Base-by-base conservation (phyloP, 805 yeast genomes). In the Kluyveromyces wickerhamii region DNA sequence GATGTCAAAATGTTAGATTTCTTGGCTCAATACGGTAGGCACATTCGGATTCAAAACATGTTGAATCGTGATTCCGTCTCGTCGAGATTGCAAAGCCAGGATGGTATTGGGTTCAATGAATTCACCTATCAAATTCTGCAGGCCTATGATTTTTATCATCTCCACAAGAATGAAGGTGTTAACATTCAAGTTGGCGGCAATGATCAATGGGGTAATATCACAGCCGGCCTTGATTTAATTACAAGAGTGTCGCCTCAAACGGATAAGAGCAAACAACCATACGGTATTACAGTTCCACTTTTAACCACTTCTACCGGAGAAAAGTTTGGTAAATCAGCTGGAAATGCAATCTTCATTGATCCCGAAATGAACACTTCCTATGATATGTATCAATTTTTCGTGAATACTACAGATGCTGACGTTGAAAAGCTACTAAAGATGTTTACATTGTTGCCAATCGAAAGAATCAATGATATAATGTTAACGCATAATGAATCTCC, bases 141-240 rank as follows among this genome's bases (percentile, higher is more conserved):
- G 58, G 97, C 96, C 0, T 92, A 74, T 55, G 98, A 92, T 54
- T 92, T 86, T 52, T 86, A 80, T 69, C 86, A 88, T 52, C 61
- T 92, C 38, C 76, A 74, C 62, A 69, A 68, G 24, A 54, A 71
- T 11, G 59, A 72, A 23, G 58, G 65, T 3, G 88, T 88, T 27
- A 66, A 68, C 27, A 59, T 87, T 10, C 97, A 92, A 62, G 77
- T 83, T 22, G 98, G 98, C 16, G 98, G 98, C 5, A 87, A 83
- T 52, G 98, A 92, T 55, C 98, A 92, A 59, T 92, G 96, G 87
- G 98, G 98, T 1, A 92, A 92, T 50, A 92, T 92, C 39, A 85
- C 94, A 2, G 96, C 97, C 1, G 98, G 98, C 0, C 72, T 84
- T 25, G 98, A 92, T 49, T 66, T 92, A 38, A 86, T 88, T 25